A percentile compares a stretch with the other conserved stretches of the same genome.
phyloP scores from a whole-genome alignment of 2,329 filamentous ascomycete genomes.

The Ophiocordyceps camponoti-leonardi region DNA sequence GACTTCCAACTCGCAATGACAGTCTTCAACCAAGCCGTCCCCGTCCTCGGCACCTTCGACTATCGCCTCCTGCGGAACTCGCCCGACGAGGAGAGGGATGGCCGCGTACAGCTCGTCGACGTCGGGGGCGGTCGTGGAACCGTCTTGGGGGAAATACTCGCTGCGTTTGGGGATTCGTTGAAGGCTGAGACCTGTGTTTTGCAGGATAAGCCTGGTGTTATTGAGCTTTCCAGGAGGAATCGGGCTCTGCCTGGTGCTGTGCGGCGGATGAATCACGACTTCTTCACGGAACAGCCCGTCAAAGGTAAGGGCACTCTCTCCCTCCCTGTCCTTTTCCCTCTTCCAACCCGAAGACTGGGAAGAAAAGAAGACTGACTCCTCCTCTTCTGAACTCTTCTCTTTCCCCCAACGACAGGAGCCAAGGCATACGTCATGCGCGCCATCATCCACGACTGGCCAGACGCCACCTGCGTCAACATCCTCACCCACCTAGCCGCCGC shows the following conservation, averaged over 20 bases:
- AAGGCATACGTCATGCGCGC: constrained; percentile 9
- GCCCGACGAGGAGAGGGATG: not conserved
- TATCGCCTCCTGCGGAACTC: not conserved
- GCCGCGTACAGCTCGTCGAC: not conserved
- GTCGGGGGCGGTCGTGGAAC: not conserved
- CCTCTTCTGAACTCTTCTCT: too few relatives aligned
- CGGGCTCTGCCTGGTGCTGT: not conserved
- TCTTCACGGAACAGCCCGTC: not conserved
- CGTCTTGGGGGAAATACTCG: not conserved
- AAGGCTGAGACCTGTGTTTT: not conserved
- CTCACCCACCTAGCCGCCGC: constrained; percentile 10
- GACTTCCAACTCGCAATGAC: not conserved
- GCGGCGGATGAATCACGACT: not conserved
- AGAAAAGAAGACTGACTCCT: too few relatives aligned
- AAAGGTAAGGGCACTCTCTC: too few relatives aligned
- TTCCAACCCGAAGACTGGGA: not conserved
- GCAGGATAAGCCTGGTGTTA: not conserved
- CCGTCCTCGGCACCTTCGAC: not conserved
- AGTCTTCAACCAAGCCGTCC: not conserved
- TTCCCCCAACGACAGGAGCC: not conserved
- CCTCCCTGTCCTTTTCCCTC: not conserved
- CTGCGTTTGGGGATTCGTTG: not conserved
- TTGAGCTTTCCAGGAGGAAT: not conserved
- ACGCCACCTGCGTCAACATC: constrained; percentile 10
- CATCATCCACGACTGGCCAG: constrained; percentile 16